Base-by-base conservation (phyloP, 805 yeast species). In the Diddensiella caesifluorescens region DNA sequence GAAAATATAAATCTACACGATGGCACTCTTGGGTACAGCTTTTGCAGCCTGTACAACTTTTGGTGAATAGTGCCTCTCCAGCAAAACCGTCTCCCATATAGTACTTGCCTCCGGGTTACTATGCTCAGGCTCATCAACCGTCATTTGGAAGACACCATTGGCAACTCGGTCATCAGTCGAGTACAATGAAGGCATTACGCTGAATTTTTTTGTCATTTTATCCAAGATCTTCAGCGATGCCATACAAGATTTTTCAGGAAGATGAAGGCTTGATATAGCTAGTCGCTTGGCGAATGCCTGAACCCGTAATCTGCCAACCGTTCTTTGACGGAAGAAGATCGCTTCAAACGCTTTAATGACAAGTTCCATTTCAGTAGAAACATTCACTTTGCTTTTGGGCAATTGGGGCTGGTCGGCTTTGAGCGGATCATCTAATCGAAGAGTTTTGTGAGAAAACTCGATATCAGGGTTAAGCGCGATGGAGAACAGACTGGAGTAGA, bases 101-200 rank as follows among this genome's bases (percentile, higher is more conserved):
- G 88, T 82, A 1, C 97, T 94, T 13, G 90, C 92, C 32, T 82
- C 90, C 1, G 95, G 75, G 56, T 92, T 89, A 51, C 84, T 69
- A 58, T 90, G 77, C 50, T 82, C 85, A 7, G 85, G 77, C 35
- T 75, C 79, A 40, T 74, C 75, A 9, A 73, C 73, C 37, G 79
- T 87, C 51, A 80, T 69, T 21, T 77, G 75, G 56, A 82, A 83
- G 10, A 71, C 69, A 36, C 96, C 97, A 45, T 90, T 88, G 29
- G 79, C 78, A 30, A 92, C 75, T 50, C 92, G 73, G 57, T 92
- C 98, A 36, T 88, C 95, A 1, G 96, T 85, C 18, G 86, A 78
- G 65, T 82, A 87, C 38, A 90, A 65, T 1, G 94, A 84, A 39
- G 77, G 73, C 35, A 87, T 64, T 39, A 80, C 82, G 31, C 86